Evolutionary conservation across 129 eudicot species (phyloP).

Genomic region (Logfia minima): DNA sequence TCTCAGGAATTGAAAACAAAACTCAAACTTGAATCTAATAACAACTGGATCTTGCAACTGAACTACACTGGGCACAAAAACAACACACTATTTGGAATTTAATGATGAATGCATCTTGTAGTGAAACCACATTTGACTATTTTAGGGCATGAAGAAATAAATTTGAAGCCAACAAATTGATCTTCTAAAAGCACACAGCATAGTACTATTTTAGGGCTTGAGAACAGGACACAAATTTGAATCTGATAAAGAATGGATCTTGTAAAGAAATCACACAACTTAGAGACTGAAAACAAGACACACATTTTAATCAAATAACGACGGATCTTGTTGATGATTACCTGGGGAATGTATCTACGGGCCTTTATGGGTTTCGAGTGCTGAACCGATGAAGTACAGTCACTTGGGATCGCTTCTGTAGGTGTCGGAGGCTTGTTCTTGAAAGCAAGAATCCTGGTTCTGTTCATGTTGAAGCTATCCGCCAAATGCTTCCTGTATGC

Average conservation of each 20-base stretch:
- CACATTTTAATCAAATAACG: neutral
- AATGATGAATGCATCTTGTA: too few species aligned
- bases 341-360: slow-evolving; percentile 91
- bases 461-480: slow-evolving; percentile 77
- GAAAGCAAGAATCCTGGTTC: slow-evolving; percentile 86
- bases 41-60: neutral
- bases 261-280: neutral
- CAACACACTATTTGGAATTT: too few species aligned
- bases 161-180: too few species aligned
- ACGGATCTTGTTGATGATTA: neutral
- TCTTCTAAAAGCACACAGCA: too few species aligned
- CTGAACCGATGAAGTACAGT: slow-evolving; percentile 42
- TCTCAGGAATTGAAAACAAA: neutral
- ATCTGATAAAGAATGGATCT: neutral
- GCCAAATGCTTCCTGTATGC: slow-evolving; percentile 89
- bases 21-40: neutral
- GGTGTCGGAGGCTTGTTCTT: slow-evolving; percentile 93
- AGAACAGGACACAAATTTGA: neutral
- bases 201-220: too few species aligned
- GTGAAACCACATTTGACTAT: too few species aligned
- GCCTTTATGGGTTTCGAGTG: slow-evolving; percentile 62
- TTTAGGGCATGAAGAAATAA: too few species aligned
- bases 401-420: slow-evolving; percentile 46
- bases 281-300: neutral
- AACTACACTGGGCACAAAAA: neutral